Evolutionary conservation across 805 yeast species (phyloP).

Genomic region (Yamadazyma ubonensis): DNA sequence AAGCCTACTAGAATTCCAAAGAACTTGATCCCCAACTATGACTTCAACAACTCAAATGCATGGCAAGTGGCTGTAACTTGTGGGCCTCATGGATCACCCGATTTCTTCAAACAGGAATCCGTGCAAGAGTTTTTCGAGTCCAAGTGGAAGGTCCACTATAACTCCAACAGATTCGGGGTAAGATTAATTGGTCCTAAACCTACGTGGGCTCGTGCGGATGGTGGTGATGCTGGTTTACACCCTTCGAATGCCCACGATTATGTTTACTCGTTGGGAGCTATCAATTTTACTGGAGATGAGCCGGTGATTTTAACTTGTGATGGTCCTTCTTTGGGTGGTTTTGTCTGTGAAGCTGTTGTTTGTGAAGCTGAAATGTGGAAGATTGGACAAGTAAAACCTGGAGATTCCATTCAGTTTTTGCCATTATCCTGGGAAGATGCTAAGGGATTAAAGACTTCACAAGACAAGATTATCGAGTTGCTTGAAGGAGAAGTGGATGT

Average conservation of each 20-base stretch:
- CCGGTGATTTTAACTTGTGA: slow-evolving; percentile 96
- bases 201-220: slow-evolving; percentile 92
- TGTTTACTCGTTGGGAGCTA: slow-evolving; percentile 93
- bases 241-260: slow-evolving; percentile 99
- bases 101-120: slow-evolving; percentile 78
- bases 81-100: slow-evolving; percentile 98
- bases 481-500: slow-evolving; percentile 42
- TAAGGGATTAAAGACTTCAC: slow-evolving; percentile 55
- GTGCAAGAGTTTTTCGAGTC: slow-evolving; percentile 71
- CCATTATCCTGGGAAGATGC: slow-evolving; percentile 76
- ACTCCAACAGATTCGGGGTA: slow-evolving; percentile 95
- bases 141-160: slow-evolving; percentile 94
- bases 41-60: slow-evolving; percentile 34
- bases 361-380: slow-evolving; percentile 98
- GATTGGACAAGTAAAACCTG: slow-evolving; percentile 96
- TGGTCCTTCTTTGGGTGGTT: slow-evolving; percentile 97
- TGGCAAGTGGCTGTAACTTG: slow-evolving; percentile 94
- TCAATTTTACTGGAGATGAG: slow-evolving; percentile 97
- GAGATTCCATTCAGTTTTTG: slow-evolving; percentile 77
- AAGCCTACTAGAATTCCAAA: slow-evolving; percentile 61
- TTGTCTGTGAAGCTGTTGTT: slow-evolving; percentile 95
- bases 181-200: slow-evolving; percentile 95
- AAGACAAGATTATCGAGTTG: slow-evolving; percentile 52
- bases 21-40: slow-evolving; percentile 54
- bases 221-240: slow-evolving; percentile 97